A percentile compares a stretch with the other conserved stretches of the same genome.
Evolutionary conservation across 2,329 filamentous ascomycete genomes (phyloP).

Genomic region (Aspergillus brunneoviolaceus): DNA sequence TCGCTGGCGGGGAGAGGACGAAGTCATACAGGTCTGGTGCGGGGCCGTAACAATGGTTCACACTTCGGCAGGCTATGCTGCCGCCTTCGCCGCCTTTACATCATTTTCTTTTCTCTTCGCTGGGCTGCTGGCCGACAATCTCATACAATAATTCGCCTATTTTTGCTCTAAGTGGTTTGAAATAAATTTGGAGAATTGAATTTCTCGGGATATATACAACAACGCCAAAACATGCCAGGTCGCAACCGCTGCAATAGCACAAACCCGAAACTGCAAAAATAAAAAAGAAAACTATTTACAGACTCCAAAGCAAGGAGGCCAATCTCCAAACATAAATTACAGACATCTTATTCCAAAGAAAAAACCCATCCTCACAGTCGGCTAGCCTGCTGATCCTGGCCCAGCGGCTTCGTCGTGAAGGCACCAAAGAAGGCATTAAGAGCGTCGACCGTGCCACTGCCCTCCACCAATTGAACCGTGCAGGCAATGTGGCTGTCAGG

Average conservation of each 20-base stretch:
- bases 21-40: conserved; percentile 9
- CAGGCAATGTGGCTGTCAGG: conserved; percentile 86
- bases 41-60: conserved; percentile 11
- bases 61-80: neutral
- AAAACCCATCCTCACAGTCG: conserved; percentile 27
- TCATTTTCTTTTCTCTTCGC: neutral
- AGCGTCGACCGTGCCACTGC: conserved; percentile 74
- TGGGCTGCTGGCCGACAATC: neutral
- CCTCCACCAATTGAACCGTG: conserved; percentile 71
- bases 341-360: conserved; percentile 12
- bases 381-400: conserved; percentile 35
- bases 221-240: conserved; percentile 14
- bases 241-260: conserved; percentile 1
- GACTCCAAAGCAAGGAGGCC: neutral
- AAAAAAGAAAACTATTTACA: conserved; percentile 5
- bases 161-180: no score
- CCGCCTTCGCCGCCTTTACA: neutral
- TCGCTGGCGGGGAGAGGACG: neutral
- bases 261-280: neutral
- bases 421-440: conserved; percentile 78
- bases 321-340: conserved; percentile 1
- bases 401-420: conserved; percentile 62
- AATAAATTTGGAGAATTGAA: neutral
- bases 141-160: neutral
- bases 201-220: conserved; percentile 9